Evolutionary conservation across 2,329 filamentous ascomycete genomes (phyloP).

Genomic region (Cladosporium sp.): DNA sequence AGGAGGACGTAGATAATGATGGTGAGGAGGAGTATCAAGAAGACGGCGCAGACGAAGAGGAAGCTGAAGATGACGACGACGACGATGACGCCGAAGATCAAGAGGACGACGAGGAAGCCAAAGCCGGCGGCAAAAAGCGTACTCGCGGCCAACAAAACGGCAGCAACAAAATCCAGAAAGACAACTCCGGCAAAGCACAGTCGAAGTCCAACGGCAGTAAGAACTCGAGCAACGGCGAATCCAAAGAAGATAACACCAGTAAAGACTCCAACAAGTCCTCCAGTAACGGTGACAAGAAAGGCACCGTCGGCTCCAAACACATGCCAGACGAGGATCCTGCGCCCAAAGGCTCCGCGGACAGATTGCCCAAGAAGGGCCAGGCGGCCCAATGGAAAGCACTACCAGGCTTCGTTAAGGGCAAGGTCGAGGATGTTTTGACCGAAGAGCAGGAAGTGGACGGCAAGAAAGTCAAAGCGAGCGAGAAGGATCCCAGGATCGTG

Average conservation of each 20-base stretch:
- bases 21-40: conserved; percentile 17
- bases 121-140: conserved; percentile 32
- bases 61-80: conserved; percentile 31
- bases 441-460: conserved; percentile 46
- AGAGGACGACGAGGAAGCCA: conserved; percentile 26
- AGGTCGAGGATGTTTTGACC: conserved; percentile 47
- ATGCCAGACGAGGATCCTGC: conserved; percentile 36
- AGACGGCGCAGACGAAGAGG: conserved; percentile 17
- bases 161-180: conserved; percentile 42
- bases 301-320: conserved; percentile 36
- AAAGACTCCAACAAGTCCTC: neutral
- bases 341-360: conserved; percentile 36
- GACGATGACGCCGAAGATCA: conserved; percentile 36
- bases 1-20: conserved; percentile 33
- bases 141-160: conserved; percentile 32
- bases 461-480: conserved; percentile 45
- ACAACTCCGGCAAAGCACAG: conserved; percentile 30
- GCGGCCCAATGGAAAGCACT: conserved; percentile 46
- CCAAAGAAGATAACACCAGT: conserved; percentile 35
- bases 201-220: conserved; percentile 22
- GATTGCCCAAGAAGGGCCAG: conserved; percentile 46
- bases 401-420: conserved; percentile 45
- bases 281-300: neutral
- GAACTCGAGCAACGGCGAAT: conserved; percentile 31
- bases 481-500: conserved; percentile 48